Percentiles rank a stretch among this genome's conserved stretches.
phyloP scores from a whole-genome alignment of 352 stramenopile genomes.

The Phytophthora citricola region DNA sequence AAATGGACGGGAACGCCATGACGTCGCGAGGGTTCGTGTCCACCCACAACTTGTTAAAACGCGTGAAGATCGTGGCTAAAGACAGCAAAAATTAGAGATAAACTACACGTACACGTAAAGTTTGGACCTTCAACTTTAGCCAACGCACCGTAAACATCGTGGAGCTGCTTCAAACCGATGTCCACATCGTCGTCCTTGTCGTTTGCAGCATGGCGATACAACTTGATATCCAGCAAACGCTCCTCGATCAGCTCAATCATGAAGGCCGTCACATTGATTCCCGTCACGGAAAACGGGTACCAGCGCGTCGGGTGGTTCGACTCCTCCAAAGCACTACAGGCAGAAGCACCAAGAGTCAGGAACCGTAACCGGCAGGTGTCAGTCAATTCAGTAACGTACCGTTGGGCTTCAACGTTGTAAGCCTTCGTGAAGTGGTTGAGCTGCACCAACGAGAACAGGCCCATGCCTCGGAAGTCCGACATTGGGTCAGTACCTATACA shows the following conservation, averaged over 20 bases:
- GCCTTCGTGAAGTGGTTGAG: constrained; percentile 78
- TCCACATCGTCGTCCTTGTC: constrained; percentile 41
- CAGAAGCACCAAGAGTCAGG: not conserved
- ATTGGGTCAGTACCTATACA: constrained; percentile 76
- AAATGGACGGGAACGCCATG: constrained; percentile 88
- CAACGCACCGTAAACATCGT: constrained; percentile 81
- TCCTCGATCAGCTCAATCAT: constrained; percentile 78
- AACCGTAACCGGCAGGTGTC: too few species aligned
- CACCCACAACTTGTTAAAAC: constrained; percentile 88
- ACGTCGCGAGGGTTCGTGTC: constrained; percentile 82
- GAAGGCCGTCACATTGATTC: constrained; percentile 89
- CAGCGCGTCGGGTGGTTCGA: constrained; percentile 87
- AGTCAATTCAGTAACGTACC: constrained; percentile 33
- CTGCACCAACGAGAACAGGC: constrained; percentile 77
- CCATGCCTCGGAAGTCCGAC: constrained; percentile 89
- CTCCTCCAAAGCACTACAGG: constrained; percentile 70
- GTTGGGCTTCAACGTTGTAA: constrained; percentile 78
- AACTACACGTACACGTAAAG: constrained; percentile 4
- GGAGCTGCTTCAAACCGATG: constrained; percentile 52
- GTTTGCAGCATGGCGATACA: constrained; percentile 55
- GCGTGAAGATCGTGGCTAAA: constrained; percentile 75
- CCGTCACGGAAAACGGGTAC: constrained; percentile 88
- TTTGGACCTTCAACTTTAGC: not conserved
- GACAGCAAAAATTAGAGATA: not conserved
- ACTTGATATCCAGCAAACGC: constrained; percentile 74